These are phyloP conservation scores for Suillus alpinus DNA, from an alignment of 768 basidiomycete species.

Conservation along the genomic window DNA sequence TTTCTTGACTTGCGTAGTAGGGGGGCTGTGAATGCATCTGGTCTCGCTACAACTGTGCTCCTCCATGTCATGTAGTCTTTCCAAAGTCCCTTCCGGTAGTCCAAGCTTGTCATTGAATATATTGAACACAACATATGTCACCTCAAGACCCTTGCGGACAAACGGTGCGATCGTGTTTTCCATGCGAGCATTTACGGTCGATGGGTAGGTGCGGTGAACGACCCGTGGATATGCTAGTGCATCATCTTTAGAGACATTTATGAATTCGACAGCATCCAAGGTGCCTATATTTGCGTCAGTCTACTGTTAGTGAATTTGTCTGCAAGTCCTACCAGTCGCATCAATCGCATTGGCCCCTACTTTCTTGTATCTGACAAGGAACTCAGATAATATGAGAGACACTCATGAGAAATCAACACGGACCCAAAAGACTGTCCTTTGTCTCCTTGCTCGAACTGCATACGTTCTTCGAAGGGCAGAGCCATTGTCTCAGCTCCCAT, in stretches of 20 bases:
- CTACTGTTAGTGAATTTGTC: background rate
- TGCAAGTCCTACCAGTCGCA: conserved; percentile 39
- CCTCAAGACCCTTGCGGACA: conserved; percentile 51
- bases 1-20: conserved; percentile 28
- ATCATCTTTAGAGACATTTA: conserved; percentile 71
- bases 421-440: conserved; percentile 38
- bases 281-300: background rate
- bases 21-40: conserved; percentile 50
- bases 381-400: background rate
- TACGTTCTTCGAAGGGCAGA: conserved; percentile 40
- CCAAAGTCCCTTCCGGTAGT: conserved; percentile 47
- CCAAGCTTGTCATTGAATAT: conserved; percentile 59
- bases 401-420: background rate
- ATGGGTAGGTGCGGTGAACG: conserved; percentile 56
- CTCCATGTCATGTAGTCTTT: conserved; percentile 38
- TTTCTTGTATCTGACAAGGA: conserved; percentile 51
- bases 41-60: conserved; percentile 58
- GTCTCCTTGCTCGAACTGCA: conserved; percentile 43
- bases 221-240: conserved; percentile 55
- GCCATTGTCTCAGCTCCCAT: conserved; percentile 41
- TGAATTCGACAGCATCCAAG: conserved; percentile 55
- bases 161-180: conserved; percentile 48
- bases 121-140: conserved; percentile 51
- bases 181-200: conserved; percentile 50
- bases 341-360: conserved; percentile 62